Base-by-base conservation (phyloP, 305 asterid genomes). In the Salvia sclarea region DNA sequence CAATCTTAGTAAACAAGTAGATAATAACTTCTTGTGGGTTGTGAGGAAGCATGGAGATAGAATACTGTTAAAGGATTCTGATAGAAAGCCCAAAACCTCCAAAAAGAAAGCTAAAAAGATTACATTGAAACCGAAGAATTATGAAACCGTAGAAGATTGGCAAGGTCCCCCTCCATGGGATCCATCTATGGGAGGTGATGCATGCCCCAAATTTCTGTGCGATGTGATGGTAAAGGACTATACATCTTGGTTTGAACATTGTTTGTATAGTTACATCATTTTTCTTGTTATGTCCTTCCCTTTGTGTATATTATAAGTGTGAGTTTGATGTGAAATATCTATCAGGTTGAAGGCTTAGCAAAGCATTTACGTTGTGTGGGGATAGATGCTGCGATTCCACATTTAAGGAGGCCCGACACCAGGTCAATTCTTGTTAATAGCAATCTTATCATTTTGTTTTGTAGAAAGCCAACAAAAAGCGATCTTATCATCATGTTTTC, bases 361-460 rank as follows among this genome's bases (percentile, higher is more conserved):
- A 93, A 88, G 77, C 98, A 90, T 82, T 82, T 93, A 67, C 90
- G 97, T 25, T 90, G 98, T 64, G 97, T 90, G 37, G 96, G 97
- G 76, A 79, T 93, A 79, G 98, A 93, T 85, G 97, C 98, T 75
- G 96, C 92, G 47, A 66, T 86, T 79, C 92, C 98, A 21, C 35
- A 78, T 73, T 82, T 86, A 33, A 93, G 78, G 82, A 93, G 80
- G 82, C 98, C 97, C 40, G 92, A 79, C 10, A 54, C 91, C 66
- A 93, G 97, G 98, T 92, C 64, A 13, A 9, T 62, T 71, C 66
- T 69, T 57, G 64, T 56, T 24, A 28, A 50, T 61, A 30, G 74
- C 35, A 58, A 64, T 40, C 33, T 33, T 24, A 25, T 30, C 37
- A n/a, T n/a, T n/a, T n/a, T n/a, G n/a, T n/a, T n/a, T n/a, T n/a